phyloP scores from a whole-genome alignment of 352 stramenopile genomes.

The Blastocystis sp. region DNA sequence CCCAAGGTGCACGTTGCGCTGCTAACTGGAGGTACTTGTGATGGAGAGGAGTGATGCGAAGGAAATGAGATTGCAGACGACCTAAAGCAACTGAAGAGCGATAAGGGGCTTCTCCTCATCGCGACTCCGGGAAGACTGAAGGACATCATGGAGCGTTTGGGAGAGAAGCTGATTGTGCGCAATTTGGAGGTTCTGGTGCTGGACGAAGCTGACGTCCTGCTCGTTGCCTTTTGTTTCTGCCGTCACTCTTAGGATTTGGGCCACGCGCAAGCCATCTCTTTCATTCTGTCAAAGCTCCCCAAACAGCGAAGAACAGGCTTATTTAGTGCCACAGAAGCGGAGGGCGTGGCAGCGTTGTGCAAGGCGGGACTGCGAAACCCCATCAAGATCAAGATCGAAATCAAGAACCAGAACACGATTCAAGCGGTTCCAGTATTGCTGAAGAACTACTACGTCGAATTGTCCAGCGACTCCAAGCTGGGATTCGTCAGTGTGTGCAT shows the following conservation, averaged over 20 bases:
- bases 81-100: constrained; percentile 74
- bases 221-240: constrained; percentile 78
- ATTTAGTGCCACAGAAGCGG: constrained; percentile 84
- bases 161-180: constrained; percentile 74
- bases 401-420: constrained; percentile 79
- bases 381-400: constrained; percentile 93
- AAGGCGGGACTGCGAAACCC: constrained; percentile 95
- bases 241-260: constrained; percentile 82
- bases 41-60: constrained; percentile 77
- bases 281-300: constrained; percentile 90
- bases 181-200: constrained; percentile 93
- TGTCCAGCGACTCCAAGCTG: constrained; percentile 90
- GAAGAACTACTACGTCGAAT: constrained; percentile 93
- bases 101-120: constrained; percentile 79
- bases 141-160: constrained; percentile 86
- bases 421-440: constrained; percentile 82
- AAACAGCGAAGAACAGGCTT: constrained; percentile 94
- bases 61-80: constrained; percentile 75
- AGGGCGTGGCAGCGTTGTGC: constrained; percentile 91
- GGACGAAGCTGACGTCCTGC: constrained; percentile 97
- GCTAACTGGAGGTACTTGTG: constrained; percentile 87
- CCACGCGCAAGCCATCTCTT: constrained; percentile 56
- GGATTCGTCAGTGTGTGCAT: constrained; percentile 1
- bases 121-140: constrained; percentile 84
- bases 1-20: constrained; percentile 81